Evolutionary conservation across 345 rosid species (phyloP), one percentile per base, ranked within the genome.

Genomic region (Raphanus sativus): DNA sequence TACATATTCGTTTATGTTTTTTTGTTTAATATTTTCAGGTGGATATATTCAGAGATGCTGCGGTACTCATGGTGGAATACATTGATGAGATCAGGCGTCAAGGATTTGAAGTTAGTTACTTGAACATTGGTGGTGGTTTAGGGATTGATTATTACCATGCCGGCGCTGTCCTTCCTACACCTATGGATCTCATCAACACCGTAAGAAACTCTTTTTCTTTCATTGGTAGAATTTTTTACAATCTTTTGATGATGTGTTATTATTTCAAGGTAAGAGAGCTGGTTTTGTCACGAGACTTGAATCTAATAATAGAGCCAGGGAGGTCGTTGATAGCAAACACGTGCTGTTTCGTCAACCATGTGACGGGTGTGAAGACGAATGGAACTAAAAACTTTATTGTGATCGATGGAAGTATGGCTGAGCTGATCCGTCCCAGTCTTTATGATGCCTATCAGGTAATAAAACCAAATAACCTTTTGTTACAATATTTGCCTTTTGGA

Each of bases 341-440:
- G 10, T 91, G 98, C 84, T 93, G 98, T 84, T 83, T 96, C 69
- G 96, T 89, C 70, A 96, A 90, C 82, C 93, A 87, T 33, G 95
- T 96, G 12, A 96, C 90, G 21, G 99, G 99, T 36, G 98, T 96
- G 54, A 96, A 96, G 81, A 91, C 95, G 0, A 96, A 96, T 69
- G 98, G 99, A 64, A 88, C 99, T 25, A 96, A 93, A 81, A 91
- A 90, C 74, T 90, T 96, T 76, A 77, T 96, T 12, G 98, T 96
- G 65, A 89, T 93, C 63, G 98, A 96, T 84, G 98, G 99, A 56
- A 96, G 99, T 86, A 95, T 93, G 97, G 93, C 97, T 60, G 98
- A 96, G 76, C 96, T 93, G 17, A 96, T 96, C 80, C 98, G 98
- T 60, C 99, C 97, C 10, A 95, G 98, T 86, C 98, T 95, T 32